Base-by-base conservation (phyloP, 495 filamentous ascomycete genomes). In the Mycothermus thermophilus region DNA sequence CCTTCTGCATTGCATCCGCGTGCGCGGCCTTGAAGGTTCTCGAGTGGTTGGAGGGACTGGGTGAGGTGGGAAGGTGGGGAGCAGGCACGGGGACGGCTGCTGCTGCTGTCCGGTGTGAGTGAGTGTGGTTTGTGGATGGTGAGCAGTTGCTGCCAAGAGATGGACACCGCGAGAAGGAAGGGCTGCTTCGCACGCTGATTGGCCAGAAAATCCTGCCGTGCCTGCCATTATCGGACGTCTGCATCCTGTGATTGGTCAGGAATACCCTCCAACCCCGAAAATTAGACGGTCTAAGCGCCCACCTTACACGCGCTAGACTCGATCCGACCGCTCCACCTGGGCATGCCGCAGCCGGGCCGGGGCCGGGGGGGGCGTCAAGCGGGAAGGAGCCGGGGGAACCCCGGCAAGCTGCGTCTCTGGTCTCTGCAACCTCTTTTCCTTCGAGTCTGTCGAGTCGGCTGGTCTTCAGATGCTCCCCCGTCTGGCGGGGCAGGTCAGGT, bases 241-340 rank as follows among this genome's bases (percentile, higher is more conserved):
- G 34, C 10, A 4, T 21, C 12, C 2, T 29, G 30, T 47, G 25
- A 56, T 58, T 58, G 55, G 55, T 17, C 17, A 13, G 3, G 3
- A 26, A 8, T 11, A 39, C 42, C 39, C 34, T 36, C 37, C 37
- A 25, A 32, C 41, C 28, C 14, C 19, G 26, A 27, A 40, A 44
- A 43, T 42, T 47, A 52, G 41, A 43, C 30, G 37, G 43, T 29
- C 34, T 57, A 53, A 54, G 54, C 54, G 54, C 54, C 54, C 35
- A 38, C n/a, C 11, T 17, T 13, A 34, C 22, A 21, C 18, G 30
- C 44, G 47, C 51, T 47, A 51, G 40, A 13, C 50, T 42, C 24
- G n/a, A 38, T 43, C 31, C 19, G 43, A 33, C 29, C n/a, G 19
- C 21, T 8, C 8, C 3, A 8, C 2, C 32, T 18, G 27, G 22